These are phyloP conservation scores for Corylus americana DNA, from an alignment of 306 rosid genomes.

Conservation along the genomic window DNA sequence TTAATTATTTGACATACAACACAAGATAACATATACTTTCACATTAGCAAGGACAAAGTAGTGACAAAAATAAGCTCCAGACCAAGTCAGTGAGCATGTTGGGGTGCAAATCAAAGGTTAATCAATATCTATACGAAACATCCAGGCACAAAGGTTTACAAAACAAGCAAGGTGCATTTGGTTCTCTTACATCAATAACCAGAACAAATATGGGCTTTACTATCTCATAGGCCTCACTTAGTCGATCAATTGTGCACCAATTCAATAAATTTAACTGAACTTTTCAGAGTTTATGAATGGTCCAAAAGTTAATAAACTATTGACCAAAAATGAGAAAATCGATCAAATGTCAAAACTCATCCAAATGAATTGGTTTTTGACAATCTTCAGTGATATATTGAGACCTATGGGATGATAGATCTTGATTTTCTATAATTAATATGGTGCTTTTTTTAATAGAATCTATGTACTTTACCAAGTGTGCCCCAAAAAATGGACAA, in stretches of 20 bases:
- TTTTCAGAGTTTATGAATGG: neutral
- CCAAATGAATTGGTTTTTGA: neutral
- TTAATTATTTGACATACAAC: neutral
- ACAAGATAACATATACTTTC: neutral
- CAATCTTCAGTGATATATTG: neutral
- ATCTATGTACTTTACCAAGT: neutral
- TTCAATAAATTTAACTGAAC: too few species aligned
- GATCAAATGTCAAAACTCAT: neutral
- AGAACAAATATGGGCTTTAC: neutral
- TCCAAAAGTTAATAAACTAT: neutral
- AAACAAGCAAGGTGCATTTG: neutral
- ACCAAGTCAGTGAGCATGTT: neutral
- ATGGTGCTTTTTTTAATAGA: neutral
- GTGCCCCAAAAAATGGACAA: conserved; percentile 2
- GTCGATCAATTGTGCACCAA: neutral
- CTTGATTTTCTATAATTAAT: neutral
- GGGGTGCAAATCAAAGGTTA: neutral
- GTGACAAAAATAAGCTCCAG: neutral
- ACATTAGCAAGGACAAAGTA: neutral
- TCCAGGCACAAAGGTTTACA: neutral
- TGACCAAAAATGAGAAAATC: neutral
- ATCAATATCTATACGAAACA: neutral
- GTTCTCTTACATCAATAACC: neutral
- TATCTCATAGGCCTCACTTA: neutral
- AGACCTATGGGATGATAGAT: neutral